phyloP scores from a whole-genome alignment of 2,329 filamentous ascomycete species.

The Aspergillus terreus region DNA sequence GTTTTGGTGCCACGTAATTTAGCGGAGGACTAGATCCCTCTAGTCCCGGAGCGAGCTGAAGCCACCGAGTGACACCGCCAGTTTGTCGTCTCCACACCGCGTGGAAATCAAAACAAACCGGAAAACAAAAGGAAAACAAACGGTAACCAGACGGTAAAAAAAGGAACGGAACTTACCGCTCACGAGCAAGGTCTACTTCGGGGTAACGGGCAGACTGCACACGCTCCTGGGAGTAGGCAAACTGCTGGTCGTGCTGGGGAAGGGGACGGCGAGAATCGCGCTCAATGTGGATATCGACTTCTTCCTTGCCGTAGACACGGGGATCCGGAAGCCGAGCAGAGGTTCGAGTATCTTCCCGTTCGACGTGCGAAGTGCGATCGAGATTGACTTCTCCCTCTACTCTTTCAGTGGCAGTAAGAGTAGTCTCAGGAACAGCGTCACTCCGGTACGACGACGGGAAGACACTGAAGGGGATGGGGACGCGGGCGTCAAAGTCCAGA shows the following conservation, averaged over 20 bases:
- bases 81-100: slow-evolving; percentile 19
- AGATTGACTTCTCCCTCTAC: slow-evolving; percentile 86
- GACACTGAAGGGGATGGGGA: slow-evolving; percentile 99
- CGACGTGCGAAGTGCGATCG: slow-evolving; percentile 73
- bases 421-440: slow-evolving; percentile 63
- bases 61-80: slow-evolving; percentile 19
- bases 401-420: slow-evolving; percentile 57
- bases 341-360: slow-evolving; percentile 95
- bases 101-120: slow-evolving; percentile 8
- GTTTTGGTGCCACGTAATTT: slow-evolving; percentile 24
- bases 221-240: slow-evolving; percentile 30
- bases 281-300: slow-evolving; percentile 77
- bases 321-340: slow-evolving; percentile 61
- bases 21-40: slow-evolving; percentile 15
- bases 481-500: slow-evolving; percentile 99
- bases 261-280: slow-evolving; percentile 33
- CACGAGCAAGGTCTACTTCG: slow-evolving; percentile 49
- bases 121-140: slow-evolving; percentile 4
- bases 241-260: slow-evolving; percentile 5
- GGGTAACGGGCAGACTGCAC: slow-evolving; percentile 37
- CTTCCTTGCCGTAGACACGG: slow-evolving; percentile 72
- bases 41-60: slow-evolving; percentile 14
- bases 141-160: slow-evolving; percentile 7
- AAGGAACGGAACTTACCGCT: slow-evolving; percentile 43
- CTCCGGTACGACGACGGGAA: slow-evolving; percentile 96